Evolutionary conservation across 371 early-diverging fungal species (phyloP), one percentile per base, ranked within the genome.

Genomic region (Quaeritorhiza haematococci): DNA sequence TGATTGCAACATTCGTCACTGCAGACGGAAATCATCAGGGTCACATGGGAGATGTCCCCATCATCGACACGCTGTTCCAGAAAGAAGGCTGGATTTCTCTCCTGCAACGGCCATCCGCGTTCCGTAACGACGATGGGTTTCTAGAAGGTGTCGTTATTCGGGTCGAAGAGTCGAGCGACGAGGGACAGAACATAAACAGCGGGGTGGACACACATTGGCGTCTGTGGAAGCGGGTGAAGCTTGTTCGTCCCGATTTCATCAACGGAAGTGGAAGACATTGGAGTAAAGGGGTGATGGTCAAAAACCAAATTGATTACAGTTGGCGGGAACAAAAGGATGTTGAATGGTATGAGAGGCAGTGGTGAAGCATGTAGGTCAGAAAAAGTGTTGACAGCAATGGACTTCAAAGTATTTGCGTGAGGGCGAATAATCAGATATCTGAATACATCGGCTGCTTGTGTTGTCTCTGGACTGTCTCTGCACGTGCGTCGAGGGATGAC

Each of bases 241-340:
- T 74, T 13, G 80, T 80, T 19, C 61, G 78, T 30, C 45, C 67
- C 2, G 78, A 76, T 53, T 80, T 80, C 45, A 78, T 80, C 51
- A 67, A 59, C 0, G 78, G 73, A 3, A 74, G 74, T 49, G 73
- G n/a, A n/a, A n/a, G 68, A 43, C 73, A 74, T 21, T 79, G 79
- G 79, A 61, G 47, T 23, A 53, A 50, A 53, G 52, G 55, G 15
- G 13, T 32, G 17, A 19, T 55, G 23, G 29, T 29, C 45, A n/a
- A 53, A 51, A 55, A 55, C 23, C 10, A 15, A 8, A 13, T 55
- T 21, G 19, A 13, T 38, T 38, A 38, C 38, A 38, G 19, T 38
- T 38, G 38, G n/a, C n/a, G n/a, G n/a, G n/a, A n/a, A n/a, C n/a
- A n/a, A n/a, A n/a, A n/a, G n/a, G n/a, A n/a, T n/a, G n/a, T n/a